These are phyloP conservation scores for Monilinia laxa DNA, from an alignment of 2,329 filamentous ascomycete genomes.

Conservation along the genomic window DNA sequence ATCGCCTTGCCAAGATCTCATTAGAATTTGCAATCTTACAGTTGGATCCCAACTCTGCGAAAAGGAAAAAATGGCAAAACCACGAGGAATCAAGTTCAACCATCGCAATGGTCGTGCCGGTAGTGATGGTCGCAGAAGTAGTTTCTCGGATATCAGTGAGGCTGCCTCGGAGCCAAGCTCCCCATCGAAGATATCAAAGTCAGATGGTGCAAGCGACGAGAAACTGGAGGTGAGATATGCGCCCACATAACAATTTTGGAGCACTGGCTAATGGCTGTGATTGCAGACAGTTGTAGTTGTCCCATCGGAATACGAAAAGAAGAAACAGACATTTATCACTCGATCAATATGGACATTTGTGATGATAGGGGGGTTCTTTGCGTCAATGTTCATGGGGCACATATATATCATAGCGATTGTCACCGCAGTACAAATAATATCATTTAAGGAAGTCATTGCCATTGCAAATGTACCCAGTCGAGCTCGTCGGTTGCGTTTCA, in stretches of 20 bases:
- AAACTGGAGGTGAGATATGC: constrained; percentile 12
- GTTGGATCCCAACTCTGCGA: constrained; percentile 18
- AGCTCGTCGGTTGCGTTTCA: constrained; percentile 86
- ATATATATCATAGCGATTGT: constrained; percentile 95
- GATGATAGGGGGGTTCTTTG: constrained; percentile 94
- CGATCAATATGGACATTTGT: constrained; percentile 96
- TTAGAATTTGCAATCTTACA: constrained; percentile 24
- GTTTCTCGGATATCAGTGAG: constrained; percentile 71
- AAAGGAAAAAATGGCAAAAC: constrained; percentile 44
- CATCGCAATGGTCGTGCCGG: constrained; percentile 40
- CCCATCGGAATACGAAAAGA: constrained; percentile 87
- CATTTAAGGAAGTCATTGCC: constrained; percentile 98
- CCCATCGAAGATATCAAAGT: constrained; percentile 32
- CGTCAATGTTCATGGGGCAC: constrained; percentile 89
- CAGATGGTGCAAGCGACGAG: constrained; percentile 41
- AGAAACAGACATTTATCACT: constrained; percentile 96
- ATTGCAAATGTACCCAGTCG: constrained; percentile 93
- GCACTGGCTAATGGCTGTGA: constrained; percentile 30
- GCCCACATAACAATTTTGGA: background rate
- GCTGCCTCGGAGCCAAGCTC: constrained; percentile 47
- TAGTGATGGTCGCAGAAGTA: constrained; percentile 55
- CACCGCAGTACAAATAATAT: constrained; percentile 91
- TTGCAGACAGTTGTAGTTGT: constrained; percentile 31
- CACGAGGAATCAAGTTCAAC: constrained; percentile 55
- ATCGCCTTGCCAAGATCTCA: constrained; percentile 9